These are phyloP conservation scores for Rutstroemia sp. DNA, from an alignment of 2,329 filamentous ascomycete genomes.

Conservation along the genomic window DNA sequence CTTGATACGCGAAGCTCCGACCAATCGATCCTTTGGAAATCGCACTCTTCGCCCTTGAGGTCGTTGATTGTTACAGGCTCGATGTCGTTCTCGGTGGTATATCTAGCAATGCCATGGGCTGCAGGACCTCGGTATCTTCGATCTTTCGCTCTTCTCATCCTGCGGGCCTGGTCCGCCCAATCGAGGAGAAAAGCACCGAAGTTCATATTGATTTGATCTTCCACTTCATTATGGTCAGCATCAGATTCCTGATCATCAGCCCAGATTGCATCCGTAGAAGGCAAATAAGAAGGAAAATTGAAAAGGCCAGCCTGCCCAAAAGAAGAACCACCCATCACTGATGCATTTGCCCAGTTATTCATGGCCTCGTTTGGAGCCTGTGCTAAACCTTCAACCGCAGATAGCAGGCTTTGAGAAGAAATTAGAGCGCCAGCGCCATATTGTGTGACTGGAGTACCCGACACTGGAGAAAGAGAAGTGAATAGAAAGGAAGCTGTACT, in stretches of 20 bases:
- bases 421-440: constrained; percentile 10
- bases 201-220: constrained; percentile 38
- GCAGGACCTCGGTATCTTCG: constrained; percentile 14
- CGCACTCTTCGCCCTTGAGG: constrained; percentile 47
- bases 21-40: constrained; percentile 57
- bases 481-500: constrained; percentile 27
- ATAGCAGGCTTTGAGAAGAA: not conserved
- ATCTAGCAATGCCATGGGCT: constrained; percentile 13
- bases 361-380: not conserved
- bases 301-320: constrained; percentile 1
- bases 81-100: constrained; percentile 16
- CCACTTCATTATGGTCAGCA: constrained; percentile 28
- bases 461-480: not conserved
- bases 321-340: constrained; percentile 4
- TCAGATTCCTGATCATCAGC: constrained; percentile 15
- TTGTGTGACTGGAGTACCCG: not conserved
- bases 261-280: constrained; percentile 1
- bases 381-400: not conserved
- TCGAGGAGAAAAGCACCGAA: constrained; percentile 42
- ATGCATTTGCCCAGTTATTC: not conserved
- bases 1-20: constrained; percentile 43
- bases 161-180: constrained; percentile 32
- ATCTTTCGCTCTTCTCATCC: not conserved
- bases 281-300: constrained; percentile 6
- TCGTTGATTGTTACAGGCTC: constrained; percentile 34